phyloP scores from a whole-genome alignment of 1,284 basidiomycete genomes.

The Ustilago loliicola region DNA sequence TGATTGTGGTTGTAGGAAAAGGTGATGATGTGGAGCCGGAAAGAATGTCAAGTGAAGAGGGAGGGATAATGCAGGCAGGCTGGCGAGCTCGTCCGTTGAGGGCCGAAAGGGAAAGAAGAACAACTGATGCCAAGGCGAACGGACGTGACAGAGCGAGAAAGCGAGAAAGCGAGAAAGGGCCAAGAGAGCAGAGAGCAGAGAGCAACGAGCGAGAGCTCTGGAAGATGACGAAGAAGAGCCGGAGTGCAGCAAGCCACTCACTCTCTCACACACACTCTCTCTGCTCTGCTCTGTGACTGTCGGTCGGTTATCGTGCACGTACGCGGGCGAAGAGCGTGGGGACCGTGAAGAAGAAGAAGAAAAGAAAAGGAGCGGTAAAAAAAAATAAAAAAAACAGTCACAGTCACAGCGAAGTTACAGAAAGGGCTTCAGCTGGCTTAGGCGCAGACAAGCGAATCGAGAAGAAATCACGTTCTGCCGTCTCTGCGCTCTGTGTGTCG shows the following conservation, averaged over 20 bases:
- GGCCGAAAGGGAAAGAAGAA: constrained; percentile 4
- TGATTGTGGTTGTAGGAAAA: constrained; percentile 6
- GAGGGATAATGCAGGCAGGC: neutral
- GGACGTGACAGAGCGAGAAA: neutral
- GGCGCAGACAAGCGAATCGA: neutral
- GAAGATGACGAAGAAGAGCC: constrained; percentile 10
- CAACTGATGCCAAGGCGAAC: constrained; percentile 8
- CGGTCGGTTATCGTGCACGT: constrained; percentile 4
- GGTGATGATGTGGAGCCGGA: constrained; percentile 2
- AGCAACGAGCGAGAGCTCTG: constrained; percentile 1
- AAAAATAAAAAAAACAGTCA: neutral
- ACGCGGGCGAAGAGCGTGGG: neutral
- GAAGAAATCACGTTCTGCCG: neutral
- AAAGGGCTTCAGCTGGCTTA: neutral
- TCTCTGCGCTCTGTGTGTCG: neutral
- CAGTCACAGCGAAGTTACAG: neutral
- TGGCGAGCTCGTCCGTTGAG: constrained; percentile 9
- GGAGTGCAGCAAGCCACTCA: neutral
- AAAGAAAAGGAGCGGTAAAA: neutral
- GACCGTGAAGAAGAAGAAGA: neutral
- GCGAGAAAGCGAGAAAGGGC: no score
- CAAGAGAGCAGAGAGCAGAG: neutral
- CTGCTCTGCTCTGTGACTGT: neutral
- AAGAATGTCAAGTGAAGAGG: neutral
- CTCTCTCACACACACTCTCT: neutral